Evolutionary conservation across 2,329 filamentous ascomycete genomes (phyloP).

Genomic region (Stachybotrys chlorohalonatus): DNA sequence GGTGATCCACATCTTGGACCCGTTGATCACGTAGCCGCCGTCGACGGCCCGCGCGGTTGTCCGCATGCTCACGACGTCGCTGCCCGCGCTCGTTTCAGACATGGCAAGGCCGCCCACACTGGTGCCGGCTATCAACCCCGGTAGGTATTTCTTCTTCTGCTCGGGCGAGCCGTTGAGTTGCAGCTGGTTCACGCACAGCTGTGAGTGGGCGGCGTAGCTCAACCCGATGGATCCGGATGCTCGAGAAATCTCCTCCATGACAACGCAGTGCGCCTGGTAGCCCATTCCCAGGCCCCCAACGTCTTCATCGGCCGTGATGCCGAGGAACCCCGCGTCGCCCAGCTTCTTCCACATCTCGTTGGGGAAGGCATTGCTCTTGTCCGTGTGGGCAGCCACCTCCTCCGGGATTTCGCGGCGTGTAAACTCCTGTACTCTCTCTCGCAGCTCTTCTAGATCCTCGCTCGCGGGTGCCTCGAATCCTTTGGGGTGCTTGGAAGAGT

Average conservation of each 20-base stretch:
- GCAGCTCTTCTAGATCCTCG: constrained; percentile 69
- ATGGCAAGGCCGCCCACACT: constrained; percentile 86
- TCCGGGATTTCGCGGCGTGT: constrained; percentile 78
- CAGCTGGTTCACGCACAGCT: constrained; percentile 93
- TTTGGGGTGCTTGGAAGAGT: constrained; percentile 51
- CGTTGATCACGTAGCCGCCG: constrained; percentile 78
- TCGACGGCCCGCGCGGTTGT: constrained; percentile 72
- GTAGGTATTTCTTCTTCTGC: constrained; percentile 76
- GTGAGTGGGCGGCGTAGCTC: constrained; percentile 91
- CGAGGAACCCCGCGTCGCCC: constrained; percentile 82
- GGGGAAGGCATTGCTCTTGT: constrained; percentile 81
- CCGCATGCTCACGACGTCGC: constrained; percentile 94
- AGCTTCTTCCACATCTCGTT: constrained; percentile 88
- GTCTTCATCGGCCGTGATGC: constrained; percentile 87
- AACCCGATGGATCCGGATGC: constrained; percentile 78
- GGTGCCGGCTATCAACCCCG: constrained; percentile 70
- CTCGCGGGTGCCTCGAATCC: constrained; percentile 60
- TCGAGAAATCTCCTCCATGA: constrained; percentile 89
- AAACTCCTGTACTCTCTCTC: constrained; percentile 83
- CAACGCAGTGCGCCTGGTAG: constrained; percentile 92
- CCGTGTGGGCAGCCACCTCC: constrained; percentile 73
- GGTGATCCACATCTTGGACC: constrained; percentile 99
- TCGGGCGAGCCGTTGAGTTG: constrained; percentile 74
- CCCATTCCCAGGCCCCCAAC: constrained; percentile 86
- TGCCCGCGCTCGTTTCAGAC: constrained; percentile 85